Conservation (phyloP, 2,329 filamentous ascomycete genomes). For the Boeremia exigua region DNA sequence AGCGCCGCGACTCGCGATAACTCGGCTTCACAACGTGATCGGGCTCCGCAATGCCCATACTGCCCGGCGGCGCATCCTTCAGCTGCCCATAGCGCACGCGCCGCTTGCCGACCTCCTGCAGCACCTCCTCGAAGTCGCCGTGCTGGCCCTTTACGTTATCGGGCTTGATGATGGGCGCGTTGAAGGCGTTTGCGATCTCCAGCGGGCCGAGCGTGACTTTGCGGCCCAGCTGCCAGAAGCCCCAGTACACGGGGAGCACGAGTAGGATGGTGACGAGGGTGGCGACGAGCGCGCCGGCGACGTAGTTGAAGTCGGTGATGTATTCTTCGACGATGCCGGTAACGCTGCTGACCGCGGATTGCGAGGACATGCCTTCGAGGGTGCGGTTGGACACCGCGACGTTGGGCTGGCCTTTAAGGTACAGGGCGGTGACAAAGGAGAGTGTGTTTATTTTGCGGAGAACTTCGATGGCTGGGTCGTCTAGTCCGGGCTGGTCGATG, state of each 20-base stretch:
- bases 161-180: conserved; percentile 31
- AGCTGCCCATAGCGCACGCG: conserved; percentile 29
- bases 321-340: conserved; percentile 38
- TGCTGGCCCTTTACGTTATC: conserved; percentile 24
- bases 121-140: conserved; percentile 30
- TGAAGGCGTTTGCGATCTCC: conserved; percentile 46
- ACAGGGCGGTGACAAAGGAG: conserved; percentile 23
- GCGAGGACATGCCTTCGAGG: conserved; percentile 10
- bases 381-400: conserved; percentile 4
- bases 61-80: conserved; percentile 21
- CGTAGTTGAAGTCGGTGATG: conserved; percentile 33
- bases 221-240: conserved; percentile 46
- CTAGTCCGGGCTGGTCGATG: conserved; percentile 21
- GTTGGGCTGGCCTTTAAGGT: conserved; percentile 24
- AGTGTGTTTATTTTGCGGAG: conserved; percentile 34
- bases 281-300: conserved; percentile 39
- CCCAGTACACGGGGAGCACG: conserved; percentile 44
- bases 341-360: conserved; percentile 18
- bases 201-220: conserved; percentile 45
- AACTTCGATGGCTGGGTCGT: conserved; percentile 28
- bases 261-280: conserved; percentile 40
- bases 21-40: conserved; percentile 18
- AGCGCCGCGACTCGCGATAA: conserved; percentile 3
- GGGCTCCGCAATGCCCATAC: conserved; percentile 32
- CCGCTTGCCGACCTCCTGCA: conserved; percentile 27